Evolutionary conservation across 371 early-diverging fungal species (phyloP), one percentile per base, ranked within the genome.

Genomic region (Coemansia sp.): DNA sequence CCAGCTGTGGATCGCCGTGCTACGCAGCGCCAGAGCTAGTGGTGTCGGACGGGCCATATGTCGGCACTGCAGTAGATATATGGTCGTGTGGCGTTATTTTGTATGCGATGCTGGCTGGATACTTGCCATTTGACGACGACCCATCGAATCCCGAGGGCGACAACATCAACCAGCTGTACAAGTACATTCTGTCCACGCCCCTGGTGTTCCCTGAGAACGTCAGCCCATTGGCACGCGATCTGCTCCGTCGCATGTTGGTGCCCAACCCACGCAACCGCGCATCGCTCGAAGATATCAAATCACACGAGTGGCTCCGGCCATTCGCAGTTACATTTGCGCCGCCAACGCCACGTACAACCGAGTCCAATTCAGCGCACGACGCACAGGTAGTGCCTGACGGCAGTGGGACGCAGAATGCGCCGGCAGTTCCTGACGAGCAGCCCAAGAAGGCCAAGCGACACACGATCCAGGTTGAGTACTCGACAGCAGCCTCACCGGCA

Each of bases 51-150:
- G 94, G 94, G n/a, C 82, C 92, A 18, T 99, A 99, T 77, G 93
- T 91, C 12, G 99, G 99, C 7, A 93, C 95, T 4, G 93, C 94
- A 9, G 97, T 93, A 2, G 97, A 93, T 70, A 86, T 93, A 21
- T 96, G 92, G 91, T 87, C 87, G 44, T 93, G 93, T 69, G 97
- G 97, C 39, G 97, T 97, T 12, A 94, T 96, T 62, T 81, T 98
- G 60, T 96, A 94, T 73, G 97, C 98, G 14, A 96, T 97, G 98
- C 84, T 96, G 8, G 94, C 93, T 52, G 99, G 99, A 3, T 95
- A 94, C 71, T 87, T 99, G 42, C 99, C 99, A 8, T 99, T 94
- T 80, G 99, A 99, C 69, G 99, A 99, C 80, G 99, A 99, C 81
- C 96, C 97, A 6, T 89, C 86, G 9, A 97, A 98, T 79, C 97